Base-by-base conservation (phyloP, 257 asterid genomes). In the Nemophila menziesii region DNA sequence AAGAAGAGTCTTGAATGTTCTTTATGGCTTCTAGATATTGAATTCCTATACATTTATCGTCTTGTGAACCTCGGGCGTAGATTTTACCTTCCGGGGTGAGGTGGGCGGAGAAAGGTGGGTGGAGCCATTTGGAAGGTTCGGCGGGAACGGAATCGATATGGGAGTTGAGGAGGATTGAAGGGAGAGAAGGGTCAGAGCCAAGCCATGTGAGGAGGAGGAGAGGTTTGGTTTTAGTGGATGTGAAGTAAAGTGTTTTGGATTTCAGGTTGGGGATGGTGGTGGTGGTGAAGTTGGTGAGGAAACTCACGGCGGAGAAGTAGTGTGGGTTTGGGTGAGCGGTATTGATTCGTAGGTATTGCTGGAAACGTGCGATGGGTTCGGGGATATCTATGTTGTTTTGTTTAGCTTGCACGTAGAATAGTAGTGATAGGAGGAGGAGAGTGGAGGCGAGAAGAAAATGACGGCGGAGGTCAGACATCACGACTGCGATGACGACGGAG, bases 101-200 rank as follows among this genome's bases (percentile, higher is more conserved):
- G 54, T 78, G 70, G 46, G 94, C 95, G 15, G 75, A 64, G 72
- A 89, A 80, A 19, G 98, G 98, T 20, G 70, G 47, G 77, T 75
- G 72, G 39, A 63, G 51, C 95, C 95, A 89, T 66, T 84, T 84
- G 41, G 77, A 40, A 18, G 78, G 78, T 50, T 89, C 98, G 42
- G 90, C 85, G 15, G 95, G 98, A 65, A 84, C 94, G 27, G 95
- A 89, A 15, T 89, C 98, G 29, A 80, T 78, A 70, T 89, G 98
- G 48, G 95, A 84, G 48, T 89, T 84, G 62, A 89, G 51, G 27
- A 89, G 79, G 42, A 89, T 22, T 13, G 95, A 58, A 10, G 93
- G 85, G 45, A 89, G 87, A 15, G 73, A 20, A 16, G 95, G 92
- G 56, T 84, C 54, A 1, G 95, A 70, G n/a, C 95, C 93, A 11